Evolutionary conservation across 228 moss, liverwort and hornwort genomes (phyloP), one percentile per base, ranked within the genome.

Genomic region (Sphagnum magellanicum): DNA sequence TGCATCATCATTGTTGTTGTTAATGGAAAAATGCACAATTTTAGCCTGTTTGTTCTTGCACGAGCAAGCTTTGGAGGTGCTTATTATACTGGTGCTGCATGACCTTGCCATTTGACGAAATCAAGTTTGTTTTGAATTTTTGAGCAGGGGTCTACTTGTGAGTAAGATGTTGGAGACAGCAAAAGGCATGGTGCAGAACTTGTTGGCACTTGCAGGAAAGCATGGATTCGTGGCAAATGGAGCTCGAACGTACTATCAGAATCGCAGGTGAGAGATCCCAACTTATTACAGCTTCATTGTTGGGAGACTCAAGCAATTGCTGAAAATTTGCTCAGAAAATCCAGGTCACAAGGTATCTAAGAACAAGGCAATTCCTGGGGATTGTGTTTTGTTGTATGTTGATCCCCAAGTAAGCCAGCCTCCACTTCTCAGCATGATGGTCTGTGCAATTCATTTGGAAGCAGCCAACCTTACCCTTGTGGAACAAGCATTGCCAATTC

Each of bases 371-470:
- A 32, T 32, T 32, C 32, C 32, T 32, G 32, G 32, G 32, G 32
- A 32, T 32, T 32, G 3, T 32, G 32, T 32, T 32, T 32, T 32
- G 32, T 32, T 32, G 32, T 78, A 52, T 85, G 70, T 52, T 76
- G 74, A 68, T 32, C 32, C 32, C 76, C 63, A 68, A 68, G 81
- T 70, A 72, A 90, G 90, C 67, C 90, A 90, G 74, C 87, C 90
- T 78, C 87, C 87, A 51, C 69, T 90, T 69, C 78, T 90, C 59
- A 82, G 87, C 59, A 78, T 82, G 72, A 90, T 90, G 90, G 90
- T 90, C 14, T 71, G 75, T 10, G 57, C 67, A 46, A 77, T 87
- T 67, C 87, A 84, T 63, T 50, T 68, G 50, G 79, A 60, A 48
- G 80, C 87, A 5, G 77, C 82, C 5, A 76, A 87, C 66, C 76